Base-by-base conservation (phyloP, 768 basidiomycete genomes). In the Termitomyces sp. region DNA sequence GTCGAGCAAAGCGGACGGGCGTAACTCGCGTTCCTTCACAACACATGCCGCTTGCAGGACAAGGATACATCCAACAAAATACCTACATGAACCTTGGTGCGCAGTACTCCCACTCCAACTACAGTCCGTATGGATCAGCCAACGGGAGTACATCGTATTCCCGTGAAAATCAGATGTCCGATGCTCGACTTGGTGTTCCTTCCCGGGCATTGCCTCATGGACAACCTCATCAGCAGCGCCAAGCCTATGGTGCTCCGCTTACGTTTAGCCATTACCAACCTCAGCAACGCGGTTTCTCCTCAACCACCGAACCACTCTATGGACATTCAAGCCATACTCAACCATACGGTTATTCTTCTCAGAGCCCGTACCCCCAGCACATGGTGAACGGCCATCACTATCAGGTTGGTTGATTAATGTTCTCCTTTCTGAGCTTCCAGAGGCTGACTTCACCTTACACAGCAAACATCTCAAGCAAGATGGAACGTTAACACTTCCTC, bases 221-320 rank as follows among this genome's bases (percentile, higher is more conserved):
- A 41, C 51, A 42, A 35, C 56, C 62, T 51, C 68, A 63, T 47
- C 57, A 57, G 32, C 58, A 63, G 42, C 68, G 65, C 12, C 62
- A 65, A 29, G 42, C 56, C 2, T 65, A 64, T 56, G 56, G 53
- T 4, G 51, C 57, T 12, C 51, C 66, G 8, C 73, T 79, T 51
- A 72, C 77, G 2, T 80, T 80, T 63, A 77, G 72, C 37, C 79
- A 80, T 62, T 80, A 79, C 56, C 79, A 78, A 59, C 79, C 79
- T 14, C 70, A 74, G 32, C 74, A 75, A 35, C 74, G 71, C 29
- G 71, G 67, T 7, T 78, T 78, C 46, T 68, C 69, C 4, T 57
- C 69, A 64, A 56, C 59, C 53, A 52, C 23, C 59, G 55, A 60
- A 62, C 63, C 56, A 27, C 54, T 46, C 54, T 70, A 60, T 52